Evolutionary conservation across 768 basidiomycete species (phyloP).

Genomic region (Agaricus subrufescens): DNA sequence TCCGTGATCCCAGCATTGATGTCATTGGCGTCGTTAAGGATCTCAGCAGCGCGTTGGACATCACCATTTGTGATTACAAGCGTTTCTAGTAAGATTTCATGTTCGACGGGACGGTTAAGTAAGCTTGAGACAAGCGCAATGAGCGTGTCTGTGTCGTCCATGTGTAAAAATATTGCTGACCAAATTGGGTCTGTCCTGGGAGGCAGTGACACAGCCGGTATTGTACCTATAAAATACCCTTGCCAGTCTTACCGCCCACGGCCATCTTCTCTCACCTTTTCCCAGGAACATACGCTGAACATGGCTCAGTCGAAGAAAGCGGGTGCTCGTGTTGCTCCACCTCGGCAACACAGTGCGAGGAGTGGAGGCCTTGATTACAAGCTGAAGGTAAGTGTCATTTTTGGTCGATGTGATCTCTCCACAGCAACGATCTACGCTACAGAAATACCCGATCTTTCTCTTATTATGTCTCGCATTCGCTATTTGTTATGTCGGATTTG

Average conservation of each 20-base stretch:
- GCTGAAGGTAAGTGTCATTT: neutral
- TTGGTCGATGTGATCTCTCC: neutral
- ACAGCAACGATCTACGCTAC: neutral
- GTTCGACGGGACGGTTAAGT: constrained; percentile 28
- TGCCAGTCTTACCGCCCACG: no score
- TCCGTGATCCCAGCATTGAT: constrained; percentile 8
- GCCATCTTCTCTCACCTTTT: no score
- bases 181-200: neutral
- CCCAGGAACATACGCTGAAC: no score
- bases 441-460: neutral
- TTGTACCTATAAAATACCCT: no score
- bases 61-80: constrained; percentile 55
- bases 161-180: constrained; percentile 1
- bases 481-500: neutral
- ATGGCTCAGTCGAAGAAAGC: no score
- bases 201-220: no score
- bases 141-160: constrained; percentile 60
- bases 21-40: constrained; percentile 24
- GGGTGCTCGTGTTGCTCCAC: no score
- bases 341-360: no score
- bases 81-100: constrained; percentile 49
- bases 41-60: constrained; percentile 42
- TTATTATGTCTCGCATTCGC: neutral
- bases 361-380: neutral
- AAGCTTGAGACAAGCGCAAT: constrained; percentile 66